These are phyloP conservation scores for Dacryopinax primogenitus DNA, from an alignment of 768 basidiomycete genomes.

Conservation along the genomic window DNA sequence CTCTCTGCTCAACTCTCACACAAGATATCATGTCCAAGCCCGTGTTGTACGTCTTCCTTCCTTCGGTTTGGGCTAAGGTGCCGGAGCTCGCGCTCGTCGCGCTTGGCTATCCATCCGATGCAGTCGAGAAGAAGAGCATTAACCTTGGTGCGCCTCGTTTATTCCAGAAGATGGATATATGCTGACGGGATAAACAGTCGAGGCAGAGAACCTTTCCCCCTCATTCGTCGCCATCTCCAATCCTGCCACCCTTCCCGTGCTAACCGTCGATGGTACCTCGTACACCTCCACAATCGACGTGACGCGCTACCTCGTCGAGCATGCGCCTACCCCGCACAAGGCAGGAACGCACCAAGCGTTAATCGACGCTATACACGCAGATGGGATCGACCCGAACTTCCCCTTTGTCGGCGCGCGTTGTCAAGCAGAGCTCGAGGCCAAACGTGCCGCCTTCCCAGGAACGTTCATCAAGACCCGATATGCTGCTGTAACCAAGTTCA, in stretches of 20 bases:
- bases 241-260: background rate
- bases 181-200: slow-evolving; percentile 14
- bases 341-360: slow-evolving; percentile 24
- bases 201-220: slow-evolving; percentile 40
- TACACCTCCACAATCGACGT: slow-evolving; percentile 21
- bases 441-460: slow-evolving; percentile 25
- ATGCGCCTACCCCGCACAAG: slow-evolving; percentile 32
- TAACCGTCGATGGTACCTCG: background rate
- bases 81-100: slow-evolving; percentile 23
- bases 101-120: slow-evolving; percentile 31
- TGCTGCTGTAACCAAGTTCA: slow-evolving; percentile 30
- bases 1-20: background rate
- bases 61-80: background rate
- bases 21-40: background rate
- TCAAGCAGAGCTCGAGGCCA: slow-evolving; percentile 35
- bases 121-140: slow-evolving; percentile 29
- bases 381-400: slow-evolving; percentile 42
- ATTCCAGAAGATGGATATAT: background rate
- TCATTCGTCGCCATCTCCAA: slow-evolving; percentile 30
- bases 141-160: slow-evolving; percentile 26
- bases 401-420: slow-evolving; percentile 31
- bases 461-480: slow-evolving; percentile 36
- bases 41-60: background rate
- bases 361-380: slow-evolving; percentile 34
- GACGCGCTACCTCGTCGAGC: slow-evolving; percentile 31